Evolutionary conservation across 495 filamentous ascomycete genomes (phyloP).

Genomic region (Penicillium psychrofluorescens): DNA sequence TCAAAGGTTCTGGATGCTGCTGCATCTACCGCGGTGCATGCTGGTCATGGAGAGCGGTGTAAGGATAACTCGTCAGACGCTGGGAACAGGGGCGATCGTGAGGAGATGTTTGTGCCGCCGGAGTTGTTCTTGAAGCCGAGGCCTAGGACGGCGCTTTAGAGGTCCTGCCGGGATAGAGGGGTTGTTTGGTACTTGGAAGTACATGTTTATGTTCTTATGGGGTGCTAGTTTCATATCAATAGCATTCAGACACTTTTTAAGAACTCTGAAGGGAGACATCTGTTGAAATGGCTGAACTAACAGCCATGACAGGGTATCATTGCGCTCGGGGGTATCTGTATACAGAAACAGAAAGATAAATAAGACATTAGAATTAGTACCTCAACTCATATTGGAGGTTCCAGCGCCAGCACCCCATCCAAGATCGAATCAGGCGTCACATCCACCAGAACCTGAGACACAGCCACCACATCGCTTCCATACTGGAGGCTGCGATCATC

Average conservation of each 20-base stretch:
- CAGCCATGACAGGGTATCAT: too few relatives aligned
- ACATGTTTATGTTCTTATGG: neutral
- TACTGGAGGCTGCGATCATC: conserved; percentile 87
- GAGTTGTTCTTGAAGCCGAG: conserved; percentile 30
- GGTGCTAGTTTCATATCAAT: neutral
- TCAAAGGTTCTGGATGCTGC: conserved; percentile 15
- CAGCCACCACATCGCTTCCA: conserved; percentile 69
- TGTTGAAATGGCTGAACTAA: too few relatives aligned
- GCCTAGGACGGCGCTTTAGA: conserved; percentile 23
- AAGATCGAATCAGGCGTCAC: conserved; percentile 71
- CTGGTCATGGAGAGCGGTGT: conserved; percentile 7
- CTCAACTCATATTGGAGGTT: conserved; percentile 52
- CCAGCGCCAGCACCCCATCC: conserved; percentile 73
- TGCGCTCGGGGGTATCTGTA: neutral
- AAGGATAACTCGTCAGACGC: conserved; percentile 1
- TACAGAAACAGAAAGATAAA: neutral
- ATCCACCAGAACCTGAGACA: conserved; percentile 57
- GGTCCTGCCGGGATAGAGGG: neutral
- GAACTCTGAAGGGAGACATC: too few relatives aligned
- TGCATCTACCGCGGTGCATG: neutral
- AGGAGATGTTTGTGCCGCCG: conserved; percentile 17
- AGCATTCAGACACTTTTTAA: neutral
- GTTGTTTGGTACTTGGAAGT: neutral
- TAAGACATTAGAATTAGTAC: neutral
- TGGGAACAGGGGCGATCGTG: conserved; percentile 1